A percentile compares a stretch with the other conserved stretches of the same genome.
phyloP scores from a whole-genome alignment of 2,329 filamentous ascomycete species.

The Fusarium sp. region DNA sequence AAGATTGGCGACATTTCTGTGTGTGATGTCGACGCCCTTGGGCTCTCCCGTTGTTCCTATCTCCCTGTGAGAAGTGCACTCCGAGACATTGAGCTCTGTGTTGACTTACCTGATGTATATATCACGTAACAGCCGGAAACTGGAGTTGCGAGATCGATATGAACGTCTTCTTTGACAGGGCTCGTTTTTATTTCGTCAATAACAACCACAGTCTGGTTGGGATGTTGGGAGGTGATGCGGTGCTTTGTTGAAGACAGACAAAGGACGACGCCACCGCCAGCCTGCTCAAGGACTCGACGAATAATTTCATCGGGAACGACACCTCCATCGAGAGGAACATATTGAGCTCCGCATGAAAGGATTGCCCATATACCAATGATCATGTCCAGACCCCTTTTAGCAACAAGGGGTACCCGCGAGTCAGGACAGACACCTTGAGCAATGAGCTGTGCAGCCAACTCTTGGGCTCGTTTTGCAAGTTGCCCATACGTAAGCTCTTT shows the following conservation, averaged over 20 bases:
- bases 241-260: conserved; percentile 55
- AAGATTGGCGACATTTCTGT: conserved; percentile 64
- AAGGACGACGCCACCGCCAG: conserved; percentile 55
- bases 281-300: conserved; percentile 59
- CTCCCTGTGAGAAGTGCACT: background rate
- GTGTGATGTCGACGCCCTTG: conserved; percentile 68
- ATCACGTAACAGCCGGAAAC: conserved; percentile 58
- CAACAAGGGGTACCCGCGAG: conserved; percentile 64
- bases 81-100: background rate
- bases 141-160: conserved; percentile 48
- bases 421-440: conserved; percentile 52
- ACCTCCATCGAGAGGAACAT: conserved; percentile 67
- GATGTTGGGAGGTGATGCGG: conserved; percentile 45
- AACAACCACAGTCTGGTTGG: conserved; percentile 38
- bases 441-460: conserved; percentile 53
- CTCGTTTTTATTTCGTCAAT: conserved; percentile 41
- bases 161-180: conserved; percentile 2
- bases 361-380: conserved; percentile 66
- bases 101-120: conserved; percentile 61
- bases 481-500: conserved; percentile 56
- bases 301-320: conserved; percentile 60
- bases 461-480: conserved; percentile 55
- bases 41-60: conserved; percentile 64
- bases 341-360: conserved; percentile 66
- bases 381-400: conserved; percentile 65